Percentiles rank a stretch among this genome's conserved stretches.
phyloP scores from a whole-genome alignment of 2,329 filamentous ascomycete species.

The Arachnomyces sp. region DNA sequence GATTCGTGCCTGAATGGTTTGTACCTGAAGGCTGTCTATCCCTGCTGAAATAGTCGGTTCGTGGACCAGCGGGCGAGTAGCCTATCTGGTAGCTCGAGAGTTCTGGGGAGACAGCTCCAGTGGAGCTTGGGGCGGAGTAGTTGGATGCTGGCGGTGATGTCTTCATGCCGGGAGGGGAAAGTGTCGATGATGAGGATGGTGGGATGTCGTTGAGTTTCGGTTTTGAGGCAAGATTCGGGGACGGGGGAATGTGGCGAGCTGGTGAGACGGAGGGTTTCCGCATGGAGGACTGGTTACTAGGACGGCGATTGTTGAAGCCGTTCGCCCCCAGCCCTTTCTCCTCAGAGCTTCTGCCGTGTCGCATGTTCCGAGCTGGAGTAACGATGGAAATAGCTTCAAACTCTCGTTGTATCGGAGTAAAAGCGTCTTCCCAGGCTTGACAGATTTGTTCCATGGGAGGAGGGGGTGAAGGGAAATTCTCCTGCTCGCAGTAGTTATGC shows the following conservation, averaged over 20 bases:
- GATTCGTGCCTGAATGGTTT: slow-evolving; percentile 11
- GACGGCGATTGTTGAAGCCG: slow-evolving; percentile 27
- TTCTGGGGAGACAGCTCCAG: slow-evolving; percentile 6
- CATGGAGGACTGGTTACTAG: slow-evolving; percentile 27
- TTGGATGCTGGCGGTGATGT: too few relatives aligned
- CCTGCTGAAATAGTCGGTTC: slow-evolving; percentile 38
- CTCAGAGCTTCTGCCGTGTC: slow-evolving; percentile 45
- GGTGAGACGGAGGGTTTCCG: slow-evolving; percentile 24
- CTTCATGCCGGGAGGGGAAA: slow-evolving; percentile 5
- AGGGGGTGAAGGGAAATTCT: slow-evolving; percentile 61
- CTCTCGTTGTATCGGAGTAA: slow-evolving; percentile 56
- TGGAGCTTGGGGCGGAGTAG: not conserved
- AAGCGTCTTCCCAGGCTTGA: slow-evolving; percentile 55
- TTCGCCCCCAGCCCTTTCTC: slow-evolving; percentile 36
- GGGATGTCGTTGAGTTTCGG: slow-evolving; percentile 17
- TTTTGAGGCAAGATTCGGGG: slow-evolving; percentile 16
- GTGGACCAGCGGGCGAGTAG: slow-evolving; percentile 33
- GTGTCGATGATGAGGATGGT: slow-evolving; percentile 12
- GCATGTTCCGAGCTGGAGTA: slow-evolving; percentile 57
- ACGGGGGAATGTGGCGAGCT: slow-evolving; percentile 21
- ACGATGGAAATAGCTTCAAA: slow-evolving; percentile 59
- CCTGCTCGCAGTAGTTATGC: slow-evolving; percentile 62
- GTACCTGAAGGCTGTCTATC: slow-evolving; percentile 29
- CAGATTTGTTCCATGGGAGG: slow-evolving; percentile 66
- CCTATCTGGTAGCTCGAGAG: slow-evolving; percentile 7